phyloP scores from a whole-genome alignment of 1,139 yeast species.

The Starmera stellimalicola region DNA sequence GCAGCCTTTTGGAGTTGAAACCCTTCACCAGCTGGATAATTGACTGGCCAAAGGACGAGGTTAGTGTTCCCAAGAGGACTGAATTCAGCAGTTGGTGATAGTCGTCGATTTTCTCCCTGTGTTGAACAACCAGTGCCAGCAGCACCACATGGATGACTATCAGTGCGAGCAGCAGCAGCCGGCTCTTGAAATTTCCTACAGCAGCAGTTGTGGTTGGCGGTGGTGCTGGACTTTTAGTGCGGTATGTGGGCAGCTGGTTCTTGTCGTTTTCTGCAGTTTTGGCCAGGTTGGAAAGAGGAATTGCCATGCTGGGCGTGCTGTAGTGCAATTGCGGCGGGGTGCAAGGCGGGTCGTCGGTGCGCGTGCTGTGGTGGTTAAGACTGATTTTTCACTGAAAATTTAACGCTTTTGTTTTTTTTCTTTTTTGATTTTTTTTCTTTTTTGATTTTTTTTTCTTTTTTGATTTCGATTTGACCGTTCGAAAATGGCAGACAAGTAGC shows the following conservation, averaged over 20 bases:
- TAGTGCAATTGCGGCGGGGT: too few species aligned
- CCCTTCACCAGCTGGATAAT: constrained; percentile 39
- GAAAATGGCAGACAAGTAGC: not conserved
- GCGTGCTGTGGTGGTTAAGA: too few species aligned
- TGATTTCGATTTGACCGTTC: not conserved
- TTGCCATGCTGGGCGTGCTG: too few species aligned
- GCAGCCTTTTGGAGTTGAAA: constrained; percentile 31
- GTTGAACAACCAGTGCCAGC: constrained; percentile 6
- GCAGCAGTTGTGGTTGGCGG: too few species aligned
- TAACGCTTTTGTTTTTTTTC: too few species aligned
- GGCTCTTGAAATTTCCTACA: too few species aligned
- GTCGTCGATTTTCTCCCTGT: constrained; percentile 15
- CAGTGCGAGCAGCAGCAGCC: constrained; percentile 6
- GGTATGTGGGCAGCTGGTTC: too few species aligned
- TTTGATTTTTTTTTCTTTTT: not conserved
- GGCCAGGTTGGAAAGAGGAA: too few species aligned
- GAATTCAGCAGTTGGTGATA: constrained; percentile 28
- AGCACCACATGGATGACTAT: constrained; percentile 6
- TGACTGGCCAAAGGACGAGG: constrained; percentile 53
- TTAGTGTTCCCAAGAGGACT: constrained; percentile 33
- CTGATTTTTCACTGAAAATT: too few species aligned
- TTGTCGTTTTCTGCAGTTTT: too few species aligned
- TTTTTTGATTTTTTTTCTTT: not conserved
- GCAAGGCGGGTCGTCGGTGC: too few species aligned
- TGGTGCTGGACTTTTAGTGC: too few species aligned